Evolutionary conservation across 2,329 filamentous ascomycete genomes (phyloP).

Genomic region (Meredithiella fracta): DNA sequence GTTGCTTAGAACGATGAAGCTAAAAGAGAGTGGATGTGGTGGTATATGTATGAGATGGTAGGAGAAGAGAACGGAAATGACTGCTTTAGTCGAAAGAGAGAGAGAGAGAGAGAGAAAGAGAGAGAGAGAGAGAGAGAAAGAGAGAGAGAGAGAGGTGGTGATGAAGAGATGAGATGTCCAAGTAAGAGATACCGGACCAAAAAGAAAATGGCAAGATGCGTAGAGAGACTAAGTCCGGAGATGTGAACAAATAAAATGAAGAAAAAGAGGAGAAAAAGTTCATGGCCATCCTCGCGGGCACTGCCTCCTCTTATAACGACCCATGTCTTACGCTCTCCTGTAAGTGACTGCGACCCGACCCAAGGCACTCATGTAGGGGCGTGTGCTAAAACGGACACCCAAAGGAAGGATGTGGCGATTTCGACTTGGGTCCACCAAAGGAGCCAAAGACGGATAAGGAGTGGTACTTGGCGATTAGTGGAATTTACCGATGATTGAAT

Average conservation of each 20-base stretch:
- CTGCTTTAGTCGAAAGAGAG: not conserved
- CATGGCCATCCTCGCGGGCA: not conserved
- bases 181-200: not conserved
- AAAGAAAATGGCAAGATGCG: not conserved
- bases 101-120: not conserved
- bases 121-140: not conserved
- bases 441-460: not conserved
- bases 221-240: not conserved
- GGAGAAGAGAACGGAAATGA: not conserved
- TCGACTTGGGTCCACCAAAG: not conserved
- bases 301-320: not conserved
- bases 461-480: not conserved
- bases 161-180: not conserved
- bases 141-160: not conserved
- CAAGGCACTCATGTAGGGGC: not conserved
- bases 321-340: not conserved
- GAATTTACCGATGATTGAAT: not conserved
- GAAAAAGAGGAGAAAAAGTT: not conserved
- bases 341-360: not conserved
- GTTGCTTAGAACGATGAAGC: too few relatives aligned
- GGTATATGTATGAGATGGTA: not conserved
- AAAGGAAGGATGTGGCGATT: not conserved
- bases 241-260: conserved; percentile 2
- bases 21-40: too few relatives aligned
- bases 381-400: not conserved